Conservation (phyloP, 305 asterid species). For the Lippia alba region DNA sequence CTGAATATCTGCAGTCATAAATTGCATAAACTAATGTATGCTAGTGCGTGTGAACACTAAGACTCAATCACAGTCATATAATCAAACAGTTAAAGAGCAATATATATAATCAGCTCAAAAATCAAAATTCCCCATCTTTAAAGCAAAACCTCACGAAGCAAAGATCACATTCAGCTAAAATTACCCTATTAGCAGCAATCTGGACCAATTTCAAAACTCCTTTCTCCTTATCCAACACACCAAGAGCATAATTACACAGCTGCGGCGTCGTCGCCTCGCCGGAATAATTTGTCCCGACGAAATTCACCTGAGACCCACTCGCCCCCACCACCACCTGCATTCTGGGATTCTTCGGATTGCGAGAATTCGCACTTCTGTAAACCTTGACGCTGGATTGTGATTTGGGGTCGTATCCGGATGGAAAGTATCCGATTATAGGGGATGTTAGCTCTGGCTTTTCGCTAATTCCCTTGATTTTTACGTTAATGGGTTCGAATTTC, state of each 20-base stretch:
- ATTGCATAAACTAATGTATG: not conserved
- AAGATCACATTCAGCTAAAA: not conserved
- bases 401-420: slow-evolving; percentile 67
- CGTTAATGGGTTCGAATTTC: slow-evolving; percentile 26
- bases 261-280: slow-evolving; percentile 83
- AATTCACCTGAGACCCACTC: slow-evolving; percentile 56
- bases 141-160: not conserved
- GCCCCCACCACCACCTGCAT: slow-evolving; percentile 70
- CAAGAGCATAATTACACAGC: slow-evolving; percentile 73
- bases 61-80: not conserved
- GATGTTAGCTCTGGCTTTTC: slow-evolving; percentile 49
- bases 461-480: slow-evolving; percentile 45
- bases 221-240: slow-evolving; percentile 69
- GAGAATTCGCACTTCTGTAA: slow-evolving; percentile 50
- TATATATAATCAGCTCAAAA: not conserved
- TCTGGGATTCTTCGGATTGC: slow-evolving; percentile 54
- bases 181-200: slow-evolving; percentile 78
- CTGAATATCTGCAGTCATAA: slow-evolving; percentile 66
- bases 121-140: not conserved
- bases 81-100: not conserved
- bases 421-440: slow-evolving; percentile 72
- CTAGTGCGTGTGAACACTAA: not conserved
- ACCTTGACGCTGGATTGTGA: slow-evolving; percentile 43
- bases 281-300: slow-evolving; percentile 79
- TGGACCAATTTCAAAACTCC: slow-evolving; percentile 74